A percentile compares a stretch with the other conserved stretches of the same genome.
Conservation (phyloP, 129 eudicot species). For the Pulicaria dysenterica region DNA sequence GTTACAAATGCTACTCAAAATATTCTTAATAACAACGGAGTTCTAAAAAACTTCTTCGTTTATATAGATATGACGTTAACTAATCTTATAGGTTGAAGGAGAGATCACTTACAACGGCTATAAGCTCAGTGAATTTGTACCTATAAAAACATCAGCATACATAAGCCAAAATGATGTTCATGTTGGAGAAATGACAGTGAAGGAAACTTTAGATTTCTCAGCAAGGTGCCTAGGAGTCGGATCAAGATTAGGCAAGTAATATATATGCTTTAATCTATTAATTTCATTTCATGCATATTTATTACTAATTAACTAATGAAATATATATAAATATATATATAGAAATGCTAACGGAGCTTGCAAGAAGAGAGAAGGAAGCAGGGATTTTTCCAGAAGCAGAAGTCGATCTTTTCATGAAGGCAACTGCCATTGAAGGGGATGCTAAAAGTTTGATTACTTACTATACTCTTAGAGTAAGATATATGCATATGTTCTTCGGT, state of each 20-base stretch:
- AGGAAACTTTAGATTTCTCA: conserved; percentile 82
- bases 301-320: neutral
- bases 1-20: too few relatives aligned
- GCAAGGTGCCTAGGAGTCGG: conserved; percentile 94
- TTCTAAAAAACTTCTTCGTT: too few relatives aligned
- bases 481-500: neutral
- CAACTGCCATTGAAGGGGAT: conserved; percentile 76
- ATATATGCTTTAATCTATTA: neutral
- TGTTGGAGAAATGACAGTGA: conserved; percentile 73
- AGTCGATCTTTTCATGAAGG: conserved; percentile 89
- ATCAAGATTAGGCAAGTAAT: conserved; percentile 56
- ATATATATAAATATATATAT: conserved; percentile 19
- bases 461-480: conserved; percentile 69
- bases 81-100: conserved; percentile 65
- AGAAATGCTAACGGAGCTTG: conserved; percentile 76
- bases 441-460: conserved; percentile 79
- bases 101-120: conserved; percentile 86
- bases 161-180: conserved; percentile 90
- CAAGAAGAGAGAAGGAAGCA: conserved; percentile 69
- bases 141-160: conserved; percentile 72
- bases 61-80: too few relatives aligned
- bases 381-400: conserved; percentile 79
- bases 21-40: too few relatives aligned
- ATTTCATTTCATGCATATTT: neutral
- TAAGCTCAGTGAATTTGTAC: conserved; percentile 69